Evolutionary conservation across 371 early-diverging fungal genomes (phyloP).

Genomic region (Sporodiniella umbellata): DNA sequence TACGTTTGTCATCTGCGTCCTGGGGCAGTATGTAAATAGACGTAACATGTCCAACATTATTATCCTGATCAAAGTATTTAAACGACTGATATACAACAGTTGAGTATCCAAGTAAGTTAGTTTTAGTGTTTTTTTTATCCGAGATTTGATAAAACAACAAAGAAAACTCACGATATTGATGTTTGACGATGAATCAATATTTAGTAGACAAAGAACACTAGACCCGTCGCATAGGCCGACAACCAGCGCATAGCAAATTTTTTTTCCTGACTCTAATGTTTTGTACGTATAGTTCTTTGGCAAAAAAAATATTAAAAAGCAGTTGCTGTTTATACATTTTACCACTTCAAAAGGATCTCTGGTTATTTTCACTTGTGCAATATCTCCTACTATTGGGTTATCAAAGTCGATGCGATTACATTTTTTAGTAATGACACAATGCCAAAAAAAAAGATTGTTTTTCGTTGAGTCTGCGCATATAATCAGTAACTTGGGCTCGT

Average conservation of each 20-base stretch:
- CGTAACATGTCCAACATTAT: slow-evolving; percentile 9
- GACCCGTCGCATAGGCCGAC: slow-evolving; percentile 1
- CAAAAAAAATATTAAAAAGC: too few relatives aligned
- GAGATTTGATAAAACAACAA: too few relatives aligned
- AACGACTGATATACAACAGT: too few relatives aligned
- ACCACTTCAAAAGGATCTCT: slow-evolving; percentile 9
- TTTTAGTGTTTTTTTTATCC: too few relatives aligned
- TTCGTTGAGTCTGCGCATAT: background rate
- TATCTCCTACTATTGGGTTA: background rate
- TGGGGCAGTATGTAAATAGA: slow-evolving; percentile 13
- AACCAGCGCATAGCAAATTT: slow-evolving; percentile 3
- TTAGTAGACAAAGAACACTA: slow-evolving; percentile 1
- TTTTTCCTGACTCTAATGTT: background rate
- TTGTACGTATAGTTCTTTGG: slow-evolving; percentile 8
- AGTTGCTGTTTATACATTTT: too few relatives aligned
- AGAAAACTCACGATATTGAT: background rate
- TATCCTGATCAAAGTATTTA: background rate
- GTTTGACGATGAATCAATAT: background rate
- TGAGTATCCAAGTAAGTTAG: too few relatives aligned
- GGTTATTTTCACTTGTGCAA: slow-evolving; percentile 7
- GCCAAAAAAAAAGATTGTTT: slow-evolving; percentile 4
- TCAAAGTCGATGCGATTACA: background rate
- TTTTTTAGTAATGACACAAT: background rate
- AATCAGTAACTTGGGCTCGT: slow-evolving; percentile 4
- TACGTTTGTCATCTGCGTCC: slow-evolving; percentile 10